Evolutionary conservation across 2,329 filamentous ascomycete genomes (phyloP).

Genomic region (Penicillium thymicola): DNA sequence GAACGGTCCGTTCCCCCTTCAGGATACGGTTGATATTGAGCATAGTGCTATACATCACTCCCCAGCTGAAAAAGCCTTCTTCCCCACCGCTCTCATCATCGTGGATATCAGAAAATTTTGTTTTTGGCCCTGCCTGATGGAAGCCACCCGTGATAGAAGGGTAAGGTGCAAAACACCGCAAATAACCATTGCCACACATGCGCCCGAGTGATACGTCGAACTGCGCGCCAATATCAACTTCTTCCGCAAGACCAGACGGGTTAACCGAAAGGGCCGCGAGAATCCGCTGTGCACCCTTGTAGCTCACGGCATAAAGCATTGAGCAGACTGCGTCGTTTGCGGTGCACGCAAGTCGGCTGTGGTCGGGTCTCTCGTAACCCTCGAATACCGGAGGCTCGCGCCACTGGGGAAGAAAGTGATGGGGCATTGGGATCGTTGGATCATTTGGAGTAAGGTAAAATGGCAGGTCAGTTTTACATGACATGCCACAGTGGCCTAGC

Average conservation of each 20-base stretch:
- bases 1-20: neutral
- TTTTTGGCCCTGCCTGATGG: neutral
- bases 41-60: neutral
- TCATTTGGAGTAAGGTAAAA: neutral
- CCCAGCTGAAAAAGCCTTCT: neutral
- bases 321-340: neutral
- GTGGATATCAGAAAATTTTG: neutral
- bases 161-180: neutral
- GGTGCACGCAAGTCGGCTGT: neutral
- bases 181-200: neutral
- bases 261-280: neutral
- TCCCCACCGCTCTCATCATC: neutral
- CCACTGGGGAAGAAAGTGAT: neutral
- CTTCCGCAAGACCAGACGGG: neutral
- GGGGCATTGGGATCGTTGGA: neutral
- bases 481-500: neutral
- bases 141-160: neutral
- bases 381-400: neutral
- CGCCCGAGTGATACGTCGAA: neutral
- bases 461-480: neutral
- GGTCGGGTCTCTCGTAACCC: neutral
- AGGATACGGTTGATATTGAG: neutral
- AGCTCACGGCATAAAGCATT: neutral
- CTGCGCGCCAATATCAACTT: neutral
- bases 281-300: neutral